These are phyloP conservation scores for Yamadazyma kitorensis DNA, from an alignment of 805 yeast genomes.

Conservation along the genomic window DNA sequence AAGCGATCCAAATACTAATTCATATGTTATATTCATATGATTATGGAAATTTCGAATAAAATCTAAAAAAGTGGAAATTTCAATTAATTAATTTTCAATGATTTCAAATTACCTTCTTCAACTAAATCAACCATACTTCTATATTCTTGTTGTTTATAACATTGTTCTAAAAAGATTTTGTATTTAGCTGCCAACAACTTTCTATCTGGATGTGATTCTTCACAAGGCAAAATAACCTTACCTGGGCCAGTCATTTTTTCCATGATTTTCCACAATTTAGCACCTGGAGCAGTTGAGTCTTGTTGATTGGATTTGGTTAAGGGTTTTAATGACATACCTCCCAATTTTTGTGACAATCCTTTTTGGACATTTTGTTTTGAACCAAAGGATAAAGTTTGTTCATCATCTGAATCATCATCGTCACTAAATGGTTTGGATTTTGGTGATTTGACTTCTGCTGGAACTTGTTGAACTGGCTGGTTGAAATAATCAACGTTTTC, in stretches of 20 bases:
- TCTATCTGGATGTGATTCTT: conserved; percentile 59
- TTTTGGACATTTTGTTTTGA: conserved; percentile 55
- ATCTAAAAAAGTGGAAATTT: too few relatives aligned
- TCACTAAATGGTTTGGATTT: conserved; percentile 10
- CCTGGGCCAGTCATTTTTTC: conserved; percentile 80
- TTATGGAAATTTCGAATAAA: too few relatives aligned
- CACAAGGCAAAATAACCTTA: conserved; percentile 67
- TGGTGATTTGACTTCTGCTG: conserved; percentile 1
- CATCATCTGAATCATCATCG: conserved; percentile 39
- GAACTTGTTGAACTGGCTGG: conserved; percentile 21
- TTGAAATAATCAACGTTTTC: conserved; percentile 42
- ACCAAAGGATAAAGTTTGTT: conserved; percentile 58
- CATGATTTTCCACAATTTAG: conserved; percentile 85
- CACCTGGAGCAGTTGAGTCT: conserved; percentile 42
- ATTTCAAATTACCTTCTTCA: conserved; percentile 21
- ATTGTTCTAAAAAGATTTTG: conserved; percentile 84
- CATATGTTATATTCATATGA: too few relatives aligned
- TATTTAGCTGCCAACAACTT: conserved; percentile 74
- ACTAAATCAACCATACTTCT: conserved; percentile 63
- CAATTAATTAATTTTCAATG: conserved; percentile 10
- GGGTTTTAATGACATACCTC: conserved; percentile 35
- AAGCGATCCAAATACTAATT: too few relatives aligned
- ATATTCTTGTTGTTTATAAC: conserved; percentile 74
- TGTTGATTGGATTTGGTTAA: conserved; percentile 30
- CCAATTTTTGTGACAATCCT: conserved; percentile 46